Evolutionary conservation across 257 asterid genomes (phyloP).

Genomic region (Nicotiana sylvestris): DNA sequence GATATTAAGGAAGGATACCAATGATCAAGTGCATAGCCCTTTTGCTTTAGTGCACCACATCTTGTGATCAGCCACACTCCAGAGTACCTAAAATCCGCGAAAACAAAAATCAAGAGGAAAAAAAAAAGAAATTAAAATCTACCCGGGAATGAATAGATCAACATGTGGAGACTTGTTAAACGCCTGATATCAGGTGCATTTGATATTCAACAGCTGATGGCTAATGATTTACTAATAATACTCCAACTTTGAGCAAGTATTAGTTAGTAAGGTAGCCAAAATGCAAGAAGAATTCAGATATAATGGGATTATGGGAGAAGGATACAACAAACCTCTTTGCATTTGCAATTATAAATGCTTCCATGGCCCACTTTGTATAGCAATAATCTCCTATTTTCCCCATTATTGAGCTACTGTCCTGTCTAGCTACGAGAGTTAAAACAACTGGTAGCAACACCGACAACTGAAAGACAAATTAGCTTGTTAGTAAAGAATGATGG

Average conservation of each 20-base stretch:
- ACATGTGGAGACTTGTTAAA: neutral
- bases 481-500: neutral
- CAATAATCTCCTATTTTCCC: conserved; percentile 48
- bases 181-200: neutral
- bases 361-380: conserved; percentile 90
- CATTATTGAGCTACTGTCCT: conserved; percentile 38
- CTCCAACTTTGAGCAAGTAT: neutral
- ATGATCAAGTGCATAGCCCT: conserved; percentile 54
- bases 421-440: conserved; percentile 79
- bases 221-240: neutral
- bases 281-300: neutral
- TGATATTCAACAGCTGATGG: neutral
- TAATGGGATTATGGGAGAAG: neutral
- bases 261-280: neutral
- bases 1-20: conserved; percentile 58
- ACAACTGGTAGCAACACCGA: conserved; percentile 89
- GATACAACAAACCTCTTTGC: conserved; percentile 51
- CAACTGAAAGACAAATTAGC: conserved; percentile 41
- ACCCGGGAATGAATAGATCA: neutral
- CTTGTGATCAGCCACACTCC: conserved; percentile 94
- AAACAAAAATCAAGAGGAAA: neutral
- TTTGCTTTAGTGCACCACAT: conserved; percentile 62
- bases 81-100: conserved; percentile 47
- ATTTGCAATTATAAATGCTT: conserved; percentile 80
- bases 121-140: neutral